Base-by-base conservation (phyloP, 2,329 filamentous ascomycete species). In the Aspergillus alliaceus region DNA sequence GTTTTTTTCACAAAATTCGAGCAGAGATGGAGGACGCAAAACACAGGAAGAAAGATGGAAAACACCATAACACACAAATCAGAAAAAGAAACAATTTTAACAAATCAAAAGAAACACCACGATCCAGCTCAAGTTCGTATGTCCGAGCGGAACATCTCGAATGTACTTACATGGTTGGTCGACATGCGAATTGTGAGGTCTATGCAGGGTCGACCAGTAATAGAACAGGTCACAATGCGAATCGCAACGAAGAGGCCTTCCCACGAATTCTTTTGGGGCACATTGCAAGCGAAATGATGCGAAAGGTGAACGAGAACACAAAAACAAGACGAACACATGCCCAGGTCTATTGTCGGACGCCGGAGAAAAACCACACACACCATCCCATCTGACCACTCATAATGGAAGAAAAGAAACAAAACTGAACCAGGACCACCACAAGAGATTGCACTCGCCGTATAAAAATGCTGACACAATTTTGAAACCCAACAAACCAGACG, bases 281-380 rank as follows among this genome's bases (percentile, higher is more conserved):
- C 53, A 40, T 59, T 47, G 35, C 47, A 54, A 57, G 48, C n/a
- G 59, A 35, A 58, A 65, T 12, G 37, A 67, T 65, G 61, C 51
- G n/a, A 65, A 57, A 63, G 56, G 48, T 53, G 42, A 62, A 50
- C 40, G 54, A 62, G 51, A 65, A 60, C 51, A 59, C 57, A 64
- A 61, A 62, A 52, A 60, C 57, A 62, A 22, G 57, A 57, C 50
- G 44, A 65, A 67, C 66, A 72, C 68, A 75, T 74, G 71, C 72
- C 72, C 73, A 70, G 67, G 70, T 75, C 73, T 75, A 75, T 75
- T 24, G 65, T 67, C 73, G 71, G 73, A 75, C 73, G 73, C 73
- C 73, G 64, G 67, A 72, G 65, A 74, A 72, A 66, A 44, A 22
- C 22, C 22, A 70, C 68, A 69, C 66, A 67, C 64, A 64, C 69